Percentiles rank a stretch among this genome's conserved stretches.
These are phyloP conservation scores for Neurospora crassa DNA, from an alignment of 2,329 filamentous ascomycete species.

Conservation along the genomic window DNA sequence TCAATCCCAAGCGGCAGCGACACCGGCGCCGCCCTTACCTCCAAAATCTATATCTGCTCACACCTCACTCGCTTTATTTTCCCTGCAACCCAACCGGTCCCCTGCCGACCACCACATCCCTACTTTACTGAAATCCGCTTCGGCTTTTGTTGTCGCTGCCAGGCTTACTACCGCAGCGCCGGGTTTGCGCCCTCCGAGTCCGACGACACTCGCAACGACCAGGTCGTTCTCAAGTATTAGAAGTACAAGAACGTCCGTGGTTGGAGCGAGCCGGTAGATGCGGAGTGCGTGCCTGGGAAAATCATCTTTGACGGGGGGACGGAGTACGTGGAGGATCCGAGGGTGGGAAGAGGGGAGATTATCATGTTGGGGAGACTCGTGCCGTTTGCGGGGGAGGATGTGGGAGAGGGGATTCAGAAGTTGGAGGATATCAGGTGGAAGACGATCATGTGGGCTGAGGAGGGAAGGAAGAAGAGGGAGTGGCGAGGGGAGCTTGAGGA, in stretches of 20 bases:
- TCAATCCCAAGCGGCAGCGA: background rate
- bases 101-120: background rate
- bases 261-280: background rate
- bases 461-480: background rate
- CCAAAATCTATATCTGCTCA: background rate
- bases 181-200: background rate
- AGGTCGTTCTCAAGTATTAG: background rate
- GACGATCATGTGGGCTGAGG: background rate
- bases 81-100: background rate
- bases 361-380: background rate
- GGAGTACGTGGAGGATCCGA: background rate
- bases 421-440: background rate
- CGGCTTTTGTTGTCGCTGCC: background rate
- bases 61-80: background rate
- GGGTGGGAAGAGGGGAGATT: background rate
- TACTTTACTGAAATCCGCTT: background rate
- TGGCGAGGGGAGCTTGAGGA: background rate
- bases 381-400: background rate
- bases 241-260: background rate
- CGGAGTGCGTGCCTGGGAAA: background rate
- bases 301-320: background rate
- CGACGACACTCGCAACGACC: background rate
- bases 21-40: background rate
- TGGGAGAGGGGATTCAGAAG: background rate
- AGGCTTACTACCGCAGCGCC: background rate